Evolutionary conservation across 345 rosid species (phyloP), one percentile per base, ranked within the genome.

Genomic region (Viola odorata): DNA sequence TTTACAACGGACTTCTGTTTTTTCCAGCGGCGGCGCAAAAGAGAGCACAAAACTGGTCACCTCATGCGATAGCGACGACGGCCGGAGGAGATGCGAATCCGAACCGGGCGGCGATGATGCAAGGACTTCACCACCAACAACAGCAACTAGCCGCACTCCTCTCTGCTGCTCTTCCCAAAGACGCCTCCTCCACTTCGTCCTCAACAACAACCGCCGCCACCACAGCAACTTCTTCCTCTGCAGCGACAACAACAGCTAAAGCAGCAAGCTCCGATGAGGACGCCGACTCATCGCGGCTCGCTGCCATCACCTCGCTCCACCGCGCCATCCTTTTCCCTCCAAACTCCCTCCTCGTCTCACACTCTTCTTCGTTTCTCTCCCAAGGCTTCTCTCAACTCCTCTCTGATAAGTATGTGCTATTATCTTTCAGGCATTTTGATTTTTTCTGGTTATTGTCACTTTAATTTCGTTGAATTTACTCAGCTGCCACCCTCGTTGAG

Each of bases 321-420:
- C 85, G 95, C 60, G 90, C 95, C 48, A 78, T 91, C 64, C 76
- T 83, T 48, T 88, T 77, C 67, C 91, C 89, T 66, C 98, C 85
- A 5, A 88, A 88, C 81, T 88, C 91, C 11, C 77, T 91, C 71
- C 86, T 88, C 60, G 80, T 91, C 13, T 65, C 84, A n/a, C 95
- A 88, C 80, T 88, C 95, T 58, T 95, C 96, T 57, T 71, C 96
- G 50, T 88, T 79, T 68, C 91, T 88, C 58, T 72, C 86, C 41
- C 89, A 85, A 73, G 98, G 92, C 44, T 78, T 91, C 75, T 86
- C 86, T 58, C 82, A 88, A 55, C 96, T 91, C 66, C 84, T 85
- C 55, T 62, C 85, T 3, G 96, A 88, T 72, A 87, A 89, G 98
- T 88, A 78, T 44, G 62, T 55, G 32, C 32, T 23, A 23, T 23